phyloP scores from a whole-genome alignment of 2,329 filamentous ascomycete species.

The Botrytis fabae region DNA sequence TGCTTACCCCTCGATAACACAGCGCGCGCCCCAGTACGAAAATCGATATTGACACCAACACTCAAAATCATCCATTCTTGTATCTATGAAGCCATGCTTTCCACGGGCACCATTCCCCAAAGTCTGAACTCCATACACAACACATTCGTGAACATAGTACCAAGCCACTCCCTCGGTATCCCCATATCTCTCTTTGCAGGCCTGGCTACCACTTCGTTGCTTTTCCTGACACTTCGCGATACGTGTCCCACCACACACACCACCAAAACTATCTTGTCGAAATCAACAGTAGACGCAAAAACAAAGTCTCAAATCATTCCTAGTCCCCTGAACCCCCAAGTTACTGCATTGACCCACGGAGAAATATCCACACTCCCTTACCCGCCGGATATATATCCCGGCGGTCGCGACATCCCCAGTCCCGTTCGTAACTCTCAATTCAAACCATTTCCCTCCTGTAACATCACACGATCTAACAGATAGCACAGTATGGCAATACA shows the following conservation, averaged over 20 bases:
- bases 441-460: background rate
- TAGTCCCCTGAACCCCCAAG: slow-evolving; percentile 33
- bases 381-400: slow-evolving; percentile 68
- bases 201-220: background rate
- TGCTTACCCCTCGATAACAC: background rate
- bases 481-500: slow-evolving; percentile 60
- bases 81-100: background rate
- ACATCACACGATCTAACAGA: background rate
- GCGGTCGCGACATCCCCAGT: slow-evolving; percentile 65
- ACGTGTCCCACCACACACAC: background rate
- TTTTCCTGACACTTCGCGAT: background rate
- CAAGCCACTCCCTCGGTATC: slow-evolving; percentile 4
- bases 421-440: slow-evolving; percentile 42
- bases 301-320: slow-evolving; percentile 21
- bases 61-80: background rate
- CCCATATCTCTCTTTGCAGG: slow-evolving; percentile 7
- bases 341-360: slow-evolving; percentile 31
- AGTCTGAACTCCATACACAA: slow-evolving; percentile 7
- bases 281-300: background rate
- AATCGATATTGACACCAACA: background rate
- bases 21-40: background rate
- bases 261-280: background rate
- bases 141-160: background rate
- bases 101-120: slow-evolving; percentile 6
- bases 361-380: slow-evolving; percentile 55